Evolutionary conservation across 352 stramenopile species (phyloP).

Genomic region (Phytophthora meadii): DNA sequence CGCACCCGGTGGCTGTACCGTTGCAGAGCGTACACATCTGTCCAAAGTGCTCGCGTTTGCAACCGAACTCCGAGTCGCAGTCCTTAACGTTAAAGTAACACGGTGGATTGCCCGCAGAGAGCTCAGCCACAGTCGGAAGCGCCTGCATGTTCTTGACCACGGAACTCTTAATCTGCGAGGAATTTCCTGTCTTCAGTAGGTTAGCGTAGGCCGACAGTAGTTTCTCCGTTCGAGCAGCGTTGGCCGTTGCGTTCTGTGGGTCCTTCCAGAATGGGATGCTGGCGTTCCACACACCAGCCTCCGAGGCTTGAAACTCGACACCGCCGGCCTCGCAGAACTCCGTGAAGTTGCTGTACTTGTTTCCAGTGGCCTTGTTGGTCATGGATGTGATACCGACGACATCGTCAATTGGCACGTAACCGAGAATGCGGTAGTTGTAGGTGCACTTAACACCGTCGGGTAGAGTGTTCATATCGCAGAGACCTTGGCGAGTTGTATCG

Average conservation of each 20-base stretch:
- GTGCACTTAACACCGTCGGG: slow-evolving; percentile 67
- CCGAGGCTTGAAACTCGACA: slow-evolving; percentile 48
- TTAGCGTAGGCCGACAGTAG: slow-evolving; percentile 58
- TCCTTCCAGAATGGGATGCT: slow-evolving; percentile 65
- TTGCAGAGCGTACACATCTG: slow-evolving; percentile 68
- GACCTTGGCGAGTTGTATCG: slow-evolving; percentile 34
- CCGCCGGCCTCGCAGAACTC: slow-evolving; percentile 57
- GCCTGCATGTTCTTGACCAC: slow-evolving; percentile 50
- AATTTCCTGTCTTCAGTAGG: slow-evolving; percentile 33
- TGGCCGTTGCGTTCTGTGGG: slow-evolving; percentile 41
- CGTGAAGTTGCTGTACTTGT: slow-evolving; percentile 12
- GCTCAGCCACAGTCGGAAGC: slow-evolving; percentile 48
- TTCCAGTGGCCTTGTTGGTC: not conserved
- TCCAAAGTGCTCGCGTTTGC: slow-evolving; percentile 62
- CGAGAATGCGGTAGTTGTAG: slow-evolving; percentile 67
- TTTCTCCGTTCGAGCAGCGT: slow-evolving; percentile 46
- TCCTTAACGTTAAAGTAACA: slow-evolving; percentile 71
- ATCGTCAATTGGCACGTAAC: slow-evolving; percentile 73
- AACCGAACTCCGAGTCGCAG: slow-evolving; percentile 61
- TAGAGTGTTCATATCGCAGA: slow-evolving; percentile 41
- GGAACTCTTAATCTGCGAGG: slow-evolving; percentile 39
- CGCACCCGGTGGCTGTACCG: slow-evolving; percentile 31
- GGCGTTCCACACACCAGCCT: slow-evolving; percentile 5
- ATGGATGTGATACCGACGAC: slow-evolving; percentile 75
- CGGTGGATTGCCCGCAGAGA: slow-evolving; percentile 56